Evolutionary conservation across 2,329 filamentous ascomycete genomes (phyloP), one percentile per base, ranked within the genome.

Genomic region (Coniochaeta sp.): DNA sequence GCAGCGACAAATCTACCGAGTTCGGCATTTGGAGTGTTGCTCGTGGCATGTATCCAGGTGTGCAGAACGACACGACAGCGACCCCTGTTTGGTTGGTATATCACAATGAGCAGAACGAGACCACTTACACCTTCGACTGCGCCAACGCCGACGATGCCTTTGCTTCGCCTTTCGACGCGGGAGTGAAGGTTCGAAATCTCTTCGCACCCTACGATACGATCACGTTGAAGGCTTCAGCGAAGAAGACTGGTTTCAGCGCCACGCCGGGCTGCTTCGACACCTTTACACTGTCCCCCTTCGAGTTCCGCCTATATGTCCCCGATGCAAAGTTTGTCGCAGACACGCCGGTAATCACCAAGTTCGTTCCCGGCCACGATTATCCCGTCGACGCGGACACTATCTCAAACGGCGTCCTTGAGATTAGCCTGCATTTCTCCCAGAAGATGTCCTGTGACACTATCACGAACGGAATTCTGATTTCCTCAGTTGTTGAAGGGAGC

Each of bases 171-270:
- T 88, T 82, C 61, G 71, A 72, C 6, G 79, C 71, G 3, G 78
- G 77, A 19, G 83, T 78, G 0, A 81, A 76, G 1, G 84, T 89
- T 62, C 83, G 81, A 67, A 87, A 87, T 65, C 67, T 89, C 14
- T 86, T 89, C 68, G 83, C 81, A 66, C 84, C 85, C 0, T 84
- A 83, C 64, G 83, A 85, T 26, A 78, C 83, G 62, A 73, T 81
- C 60, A 78, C 71, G 0, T 72, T 88, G n/a, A 68, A 70, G 1
- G 80, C 82, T 1, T 69, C 74, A 1, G 69, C 74, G 5, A 73
- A 36, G 32, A 10, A 72, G 32, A 74, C 84, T 50, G 76, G 75
- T 16, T 74, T 83, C 47, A 77, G 77, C 3, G 72, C 68, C 54
- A 84, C 82, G 32, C 54, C 54, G 61, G 86, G 86, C 1, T 88